Evolutionary conservation across 1,139 yeast genomes (phyloP), one percentile per base, ranked within the genome.

Genomic region (Suhomyces terraborum): DNA sequence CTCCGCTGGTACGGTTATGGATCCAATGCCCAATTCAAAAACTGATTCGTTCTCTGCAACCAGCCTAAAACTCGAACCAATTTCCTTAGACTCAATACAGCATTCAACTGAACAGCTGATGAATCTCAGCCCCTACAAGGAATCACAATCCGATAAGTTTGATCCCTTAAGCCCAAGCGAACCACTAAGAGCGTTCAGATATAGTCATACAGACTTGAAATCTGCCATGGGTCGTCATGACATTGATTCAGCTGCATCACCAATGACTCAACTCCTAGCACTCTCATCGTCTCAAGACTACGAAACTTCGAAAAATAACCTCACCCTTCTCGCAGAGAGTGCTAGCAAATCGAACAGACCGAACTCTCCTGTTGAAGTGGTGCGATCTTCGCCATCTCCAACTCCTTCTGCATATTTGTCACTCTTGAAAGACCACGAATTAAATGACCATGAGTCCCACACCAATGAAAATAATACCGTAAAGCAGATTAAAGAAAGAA

Each of bases 361-460:
- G 2, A 5, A 12, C 21, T 14, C 32, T 3, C 17, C 22, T 13
- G n/a, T 18, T 12, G 30, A 17, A 29, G 14, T 18, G 8, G 13
- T 27, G 9, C 36, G 17, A 24, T 22, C 45, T 2, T 36, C 39
- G 5, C 3, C 27, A 1, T 52, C 61, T 0, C 61, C 25, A 1
- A 53, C 61, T 0, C 62, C 63, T 6, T 41, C 56, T 0, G 48
- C 52, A 7, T 59, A 58, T 28, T 37, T 59, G 25, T 49, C 47
- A 35, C 53, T 58, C 23, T 41, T 60, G 18, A 53, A 52, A 24
- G 66, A 59, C n/a, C 40, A 21, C 22, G 25, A 21, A 7, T 7
- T 26, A 4, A 24, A 24, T 12, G 22, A 18, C 14, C 32, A 14
- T 18, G 16, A 20, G 3, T 10, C 21, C 4, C 25, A 23, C 10